phyloP scores from a whole-genome alignment of 148 eudicot species.

The Amaranthus hypochondriacus region DNA sequence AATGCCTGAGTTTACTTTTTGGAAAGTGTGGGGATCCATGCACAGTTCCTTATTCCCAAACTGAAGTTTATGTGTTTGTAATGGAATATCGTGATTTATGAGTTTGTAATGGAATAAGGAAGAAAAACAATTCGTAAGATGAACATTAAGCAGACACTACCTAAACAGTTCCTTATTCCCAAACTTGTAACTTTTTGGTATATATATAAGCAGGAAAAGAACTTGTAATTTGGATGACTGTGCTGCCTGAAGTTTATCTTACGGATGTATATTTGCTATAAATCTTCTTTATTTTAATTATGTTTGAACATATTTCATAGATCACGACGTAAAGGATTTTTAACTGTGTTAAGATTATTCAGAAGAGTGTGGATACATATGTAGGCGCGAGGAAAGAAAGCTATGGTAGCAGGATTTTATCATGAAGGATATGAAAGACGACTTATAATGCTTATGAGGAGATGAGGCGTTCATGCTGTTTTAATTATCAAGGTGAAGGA shows the following conservation, averaged over 20 bases:
- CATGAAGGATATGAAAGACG: constrained; percentile 97
- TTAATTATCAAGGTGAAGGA: constrained; percentile 76
- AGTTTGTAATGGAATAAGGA: too few relatives aligned
- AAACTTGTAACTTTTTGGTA: too few relatives aligned
- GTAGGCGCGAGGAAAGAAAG: constrained; percentile 84
- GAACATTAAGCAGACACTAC: too few relatives aligned
- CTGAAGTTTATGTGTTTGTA: too few relatives aligned
- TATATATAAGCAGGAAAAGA: too few relatives aligned
- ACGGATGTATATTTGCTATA: too few relatives aligned
- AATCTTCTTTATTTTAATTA: neutral
- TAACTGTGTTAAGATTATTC: neutral
- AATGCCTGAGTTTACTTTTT: too few relatives aligned
- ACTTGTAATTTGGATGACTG: neutral
- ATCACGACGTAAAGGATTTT: neutral
- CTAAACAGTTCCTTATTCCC: too few relatives aligned
- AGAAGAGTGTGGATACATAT: constrained; percentile 9
- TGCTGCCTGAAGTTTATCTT: neutral
- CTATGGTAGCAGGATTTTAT: constrained; percentile 93
- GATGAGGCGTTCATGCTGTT: constrained; percentile 90
- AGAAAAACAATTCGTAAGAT: too few relatives aligned
- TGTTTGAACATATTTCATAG: neutral
- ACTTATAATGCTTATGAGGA: constrained; percentile 90
- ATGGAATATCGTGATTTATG: too few relatives aligned
- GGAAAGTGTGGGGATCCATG: too few relatives aligned
- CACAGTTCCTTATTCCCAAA: too few relatives aligned